These are phyloP conservation scores for Conringia planisiliqua DNA, from an alignment of 345 rosid species.

Conservation along the genomic window DNA sequence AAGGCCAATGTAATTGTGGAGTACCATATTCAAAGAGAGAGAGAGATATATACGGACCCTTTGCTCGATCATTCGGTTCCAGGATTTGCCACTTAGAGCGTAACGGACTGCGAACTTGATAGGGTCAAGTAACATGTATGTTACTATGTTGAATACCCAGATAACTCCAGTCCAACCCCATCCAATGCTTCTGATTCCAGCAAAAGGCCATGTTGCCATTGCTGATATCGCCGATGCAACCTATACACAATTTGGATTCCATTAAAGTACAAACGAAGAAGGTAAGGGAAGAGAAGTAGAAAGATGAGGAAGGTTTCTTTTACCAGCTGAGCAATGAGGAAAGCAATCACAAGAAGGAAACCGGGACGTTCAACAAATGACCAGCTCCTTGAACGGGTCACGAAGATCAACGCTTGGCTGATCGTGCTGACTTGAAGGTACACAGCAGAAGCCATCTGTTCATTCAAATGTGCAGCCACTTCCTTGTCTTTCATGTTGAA, in stretches of 20 bases:
- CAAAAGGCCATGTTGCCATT: constrained; percentile 47
- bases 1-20: not conserved
- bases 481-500: constrained; percentile 28
- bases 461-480: constrained; percentile 25
- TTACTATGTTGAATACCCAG: constrained; percentile 68
- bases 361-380: constrained; percentile 57
- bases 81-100: constrained; percentile 73
- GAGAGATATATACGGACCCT: constrained; percentile 43
- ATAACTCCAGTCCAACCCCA: constrained; percentile 79
- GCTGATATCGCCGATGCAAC: constrained; percentile 70
- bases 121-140: constrained; percentile 76
- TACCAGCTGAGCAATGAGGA: constrained; percentile 62
- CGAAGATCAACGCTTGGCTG: constrained; percentile 86
- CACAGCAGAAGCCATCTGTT: constrained; percentile 47
- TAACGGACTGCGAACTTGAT: constrained; percentile 73
- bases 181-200: constrained; percentile 65
- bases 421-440: constrained; percentile 64
- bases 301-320: not conserved
- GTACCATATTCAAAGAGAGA: not conserved
- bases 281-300: not conserved
- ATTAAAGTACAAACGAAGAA: not conserved
- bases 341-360: constrained; percentile 63
- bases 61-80: constrained; percentile 59
- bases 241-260: constrained; percentile 28
- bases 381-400: constrained; percentile 63